A percentile compares a stretch with the other conserved stretches of the same genome.
Conservation (phyloP, 1,139 yeast species). For the Pichiaceae sp. region DNA sequence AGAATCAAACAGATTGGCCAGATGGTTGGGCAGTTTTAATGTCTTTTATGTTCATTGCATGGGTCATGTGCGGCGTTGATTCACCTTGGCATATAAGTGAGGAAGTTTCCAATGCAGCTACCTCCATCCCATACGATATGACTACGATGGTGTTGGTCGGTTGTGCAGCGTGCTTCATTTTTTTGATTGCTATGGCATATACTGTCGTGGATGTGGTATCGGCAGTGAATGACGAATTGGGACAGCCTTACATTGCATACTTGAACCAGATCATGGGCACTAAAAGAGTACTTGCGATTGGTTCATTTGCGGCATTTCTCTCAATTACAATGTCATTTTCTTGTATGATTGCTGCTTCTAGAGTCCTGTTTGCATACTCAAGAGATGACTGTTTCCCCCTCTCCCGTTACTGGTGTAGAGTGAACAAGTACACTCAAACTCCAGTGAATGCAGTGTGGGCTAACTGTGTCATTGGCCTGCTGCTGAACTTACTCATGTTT, state of each 20-base stretch:
- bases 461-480: conserved; percentile 49
- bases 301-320: conserved; percentile 52
- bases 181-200: conserved; percentile 60
- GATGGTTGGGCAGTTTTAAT: conserved; percentile 52
- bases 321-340: conserved; percentile 63
- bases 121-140: no score
- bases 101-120: conserved; percentile 66
- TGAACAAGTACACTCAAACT: conserved; percentile 46
- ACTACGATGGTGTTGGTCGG: no score
- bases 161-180: no score
- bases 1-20: conserved; percentile 62
- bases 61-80: conserved; percentile 76
- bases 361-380: conserved; percentile 63
- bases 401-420: conserved; percentile 45
- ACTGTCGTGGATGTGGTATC: conserved; percentile 45
- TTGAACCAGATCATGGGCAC: conserved; percentile 42
- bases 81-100: conserved; percentile 69
- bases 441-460: conserved; percentile 68
- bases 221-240: conserved; percentile 47
- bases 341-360: conserved; percentile 63
- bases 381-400: conserved; percentile 66
- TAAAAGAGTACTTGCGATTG: conserved; percentile 41
- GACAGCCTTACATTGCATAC: conserved; percentile 59
- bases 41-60: conserved; percentile 58
- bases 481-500: conserved; percentile 54